Percentiles rank a stretch among this genome's conserved stretches.
phyloP scores from a whole-genome alignment of 371 early-diverging fungal genomes.

The Rhizopus stolonifer region DNA sequence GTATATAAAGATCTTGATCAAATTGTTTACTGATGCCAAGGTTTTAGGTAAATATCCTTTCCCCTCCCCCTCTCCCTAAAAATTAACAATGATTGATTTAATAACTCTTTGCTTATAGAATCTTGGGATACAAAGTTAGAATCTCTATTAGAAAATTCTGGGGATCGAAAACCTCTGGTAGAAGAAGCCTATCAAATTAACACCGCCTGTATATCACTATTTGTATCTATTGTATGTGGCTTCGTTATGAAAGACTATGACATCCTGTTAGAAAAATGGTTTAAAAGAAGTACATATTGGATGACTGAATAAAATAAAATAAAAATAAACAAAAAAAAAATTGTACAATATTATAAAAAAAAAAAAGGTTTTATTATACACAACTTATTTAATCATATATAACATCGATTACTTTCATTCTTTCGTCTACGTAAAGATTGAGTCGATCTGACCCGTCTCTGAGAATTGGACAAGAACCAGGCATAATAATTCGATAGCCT shows the following conservation, averaged over 20 bases:
- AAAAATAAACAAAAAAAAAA: too few species aligned
- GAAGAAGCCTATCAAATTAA: not conserved
- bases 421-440: too few species aligned
- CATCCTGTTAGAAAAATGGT: slow-evolving; percentile 38
- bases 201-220: slow-evolving; percentile 18
- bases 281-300: slow-evolving; percentile 36
- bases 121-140: slow-evolving; percentile 19
- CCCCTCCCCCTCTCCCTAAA: slow-evolving; percentile 16
- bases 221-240: slow-evolving; percentile 29
- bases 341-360: too few species aligned
- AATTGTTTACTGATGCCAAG: slow-evolving; percentile 25
- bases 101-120: too few species aligned
- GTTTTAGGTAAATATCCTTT: slow-evolving; percentile 34
- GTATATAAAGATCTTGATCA: slow-evolving; percentile 30
- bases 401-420: too few species aligned
- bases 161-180: not conserved
- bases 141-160: not conserved
- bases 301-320: slow-evolving; percentile 25
- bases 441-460: too few species aligned
- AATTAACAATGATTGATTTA: too few species aligned
- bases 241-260: slow-evolving; percentile 42
- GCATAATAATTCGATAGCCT: too few species aligned
- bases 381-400: too few species aligned
- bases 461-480: too few species aligned
- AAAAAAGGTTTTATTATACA: too few species aligned